These are phyloP conservation scores for Talaromyces sp. DNA, from an alignment of 2,329 filamentous ascomycete species.

Conservation along the genomic window DNA sequence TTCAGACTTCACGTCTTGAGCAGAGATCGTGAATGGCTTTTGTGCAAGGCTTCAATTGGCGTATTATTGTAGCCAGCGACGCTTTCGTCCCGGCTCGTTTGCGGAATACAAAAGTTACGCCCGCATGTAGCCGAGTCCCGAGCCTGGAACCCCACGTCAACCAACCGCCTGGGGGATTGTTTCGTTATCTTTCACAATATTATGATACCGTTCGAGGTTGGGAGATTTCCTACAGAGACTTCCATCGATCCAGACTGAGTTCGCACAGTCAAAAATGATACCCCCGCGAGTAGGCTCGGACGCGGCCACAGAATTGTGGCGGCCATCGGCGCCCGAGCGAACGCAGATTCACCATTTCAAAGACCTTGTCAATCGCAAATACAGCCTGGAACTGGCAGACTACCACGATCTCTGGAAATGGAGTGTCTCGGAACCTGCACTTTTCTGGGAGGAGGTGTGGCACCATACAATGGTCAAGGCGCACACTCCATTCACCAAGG, in stretches of 20 bases:
- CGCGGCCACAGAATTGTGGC: constrained; percentile 58
- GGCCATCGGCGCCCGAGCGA: constrained; percentile 60
- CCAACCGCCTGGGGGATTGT: neutral
- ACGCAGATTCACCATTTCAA: constrained; percentile 73
- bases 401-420: constrained; percentile 79
- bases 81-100: neutral
- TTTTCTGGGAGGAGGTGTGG: constrained; percentile 86
- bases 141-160: neutral
- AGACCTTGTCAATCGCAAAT: constrained; percentile 62
- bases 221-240: neutral
- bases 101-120: neutral
- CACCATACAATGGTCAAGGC: constrained; percentile 72
- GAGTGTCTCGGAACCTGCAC: constrained; percentile 71
- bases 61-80: neutral
- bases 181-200: neutral
- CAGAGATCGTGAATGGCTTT: neutral
- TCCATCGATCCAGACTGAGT: neutral
- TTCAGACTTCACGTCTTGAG: neutral
- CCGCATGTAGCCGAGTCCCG: neutral
- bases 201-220: neutral
- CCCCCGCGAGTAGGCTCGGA: constrained; percentile 3
- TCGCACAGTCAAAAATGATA: neutral
- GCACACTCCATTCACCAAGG: constrained; percentile 51
- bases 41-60: neutral
- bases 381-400: constrained; percentile 56